Conservation (phyloP, 306 rosid genomes). For the Acacia crassicarpa region DNA sequence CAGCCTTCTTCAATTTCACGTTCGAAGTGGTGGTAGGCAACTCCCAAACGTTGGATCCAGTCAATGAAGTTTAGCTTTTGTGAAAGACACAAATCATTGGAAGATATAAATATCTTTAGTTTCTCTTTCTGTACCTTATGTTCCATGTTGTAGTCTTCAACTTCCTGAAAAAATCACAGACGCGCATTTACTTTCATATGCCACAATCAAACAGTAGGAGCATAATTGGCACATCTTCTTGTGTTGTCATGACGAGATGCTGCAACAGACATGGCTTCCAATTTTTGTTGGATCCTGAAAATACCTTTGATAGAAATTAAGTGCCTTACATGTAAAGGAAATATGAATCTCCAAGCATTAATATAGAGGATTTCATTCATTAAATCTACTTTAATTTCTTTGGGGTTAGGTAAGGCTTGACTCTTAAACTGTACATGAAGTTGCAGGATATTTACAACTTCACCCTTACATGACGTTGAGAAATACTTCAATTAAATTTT, state of each 20-base stretch:
- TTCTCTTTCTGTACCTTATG: not conserved
- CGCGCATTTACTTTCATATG: too few species aligned
- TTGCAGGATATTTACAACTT: too few species aligned
- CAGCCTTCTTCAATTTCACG: conserved; percentile 29
- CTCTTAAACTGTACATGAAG: too few species aligned
- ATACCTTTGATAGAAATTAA: not conserved
- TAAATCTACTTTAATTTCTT: too few species aligned
- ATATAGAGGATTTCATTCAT: not conserved
- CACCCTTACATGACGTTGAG: too few species aligned
- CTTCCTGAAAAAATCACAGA: not conserved
- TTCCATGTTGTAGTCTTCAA: not conserved
- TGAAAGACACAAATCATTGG: not conserved
- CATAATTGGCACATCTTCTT: not conserved
- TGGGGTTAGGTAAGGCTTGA: too few species aligned
- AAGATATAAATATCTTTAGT: not conserved
- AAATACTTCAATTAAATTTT: too few species aligned
- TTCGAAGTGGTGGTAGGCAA: not conserved
- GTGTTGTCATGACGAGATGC: not conserved
- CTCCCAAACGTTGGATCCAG: not conserved
- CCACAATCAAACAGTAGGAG: not conserved
- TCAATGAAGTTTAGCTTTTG: not conserved
- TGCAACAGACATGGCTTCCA: not conserved
- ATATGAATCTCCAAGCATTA: too few species aligned
- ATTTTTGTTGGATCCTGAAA: not conserved
- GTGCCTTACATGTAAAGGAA: not conserved